Base-by-base conservation (phyloP, 257 asterid genomes). In the Cinchona pubescens region DNA sequence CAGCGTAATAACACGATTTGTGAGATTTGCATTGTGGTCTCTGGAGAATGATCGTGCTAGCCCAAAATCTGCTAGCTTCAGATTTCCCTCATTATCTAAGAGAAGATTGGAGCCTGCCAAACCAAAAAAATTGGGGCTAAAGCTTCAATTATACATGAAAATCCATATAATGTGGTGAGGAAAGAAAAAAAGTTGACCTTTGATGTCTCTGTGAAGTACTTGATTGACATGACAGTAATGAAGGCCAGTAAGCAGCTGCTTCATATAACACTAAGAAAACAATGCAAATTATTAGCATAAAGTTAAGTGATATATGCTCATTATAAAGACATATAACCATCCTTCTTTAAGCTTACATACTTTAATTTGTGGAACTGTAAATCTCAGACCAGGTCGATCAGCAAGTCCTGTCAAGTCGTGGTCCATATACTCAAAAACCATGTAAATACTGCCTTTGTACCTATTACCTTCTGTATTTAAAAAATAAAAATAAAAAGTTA, bases 211-310 rank as follows among this genome's bases (percentile, higher is more conserved):
- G 86, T 94, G 98, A 82, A 94, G 98, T 78, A 94, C 97, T 81
- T 94, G 97, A 85, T 94, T 90, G 69, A 88, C 84, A 69, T 94
- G 98, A 79, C 98, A 94, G 76, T 94, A 94, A 81, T 94, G 94
- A 73, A 94, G 98, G 72, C 98, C 98, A 23, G 93, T 92, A 75
- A 94, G 92, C 72, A 94, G 88, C 82, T 94, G 98, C 90, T 76
- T 92, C 98, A 94, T 94, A 84, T 92, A 94, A 83, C 97, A 94
- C 98, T 94, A 88, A n/a, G n/a, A n/a, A n/a, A n/a, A n/a, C n/a
- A 83, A 81, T 27, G 43, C 74, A 82, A 27, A 72, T 35, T 29
- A 45, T 78, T 37, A 80, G 83, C 76, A 35, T 76, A 65, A 60
- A 60, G 60, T 78, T 83, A 61, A 71, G 61, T 59, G 71, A 56